Conservation (phyloP, 345 rosid genomes). For the Eucalyptus erythrocorys region DNA sequence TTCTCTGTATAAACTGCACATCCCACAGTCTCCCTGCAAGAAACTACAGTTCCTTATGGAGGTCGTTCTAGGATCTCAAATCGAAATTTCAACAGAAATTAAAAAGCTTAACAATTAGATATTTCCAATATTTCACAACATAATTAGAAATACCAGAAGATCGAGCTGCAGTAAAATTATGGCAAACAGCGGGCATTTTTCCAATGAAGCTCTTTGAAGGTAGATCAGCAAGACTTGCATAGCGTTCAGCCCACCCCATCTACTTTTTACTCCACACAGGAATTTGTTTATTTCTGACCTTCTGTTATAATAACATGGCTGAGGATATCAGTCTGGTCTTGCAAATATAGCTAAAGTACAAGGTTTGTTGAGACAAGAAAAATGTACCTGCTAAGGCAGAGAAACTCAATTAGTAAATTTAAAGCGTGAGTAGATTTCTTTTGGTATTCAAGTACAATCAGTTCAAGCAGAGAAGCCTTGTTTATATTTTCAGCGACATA, state of each 20-base stretch:
- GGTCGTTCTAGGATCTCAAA: not conserved
- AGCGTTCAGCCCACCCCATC: conserved; percentile 38
- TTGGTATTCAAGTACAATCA: conserved; percentile 19
- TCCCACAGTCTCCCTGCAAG: conserved; percentile 43
- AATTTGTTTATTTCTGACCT: conserved; percentile 22
- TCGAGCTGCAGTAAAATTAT: conserved; percentile 47
- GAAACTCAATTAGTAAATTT: conserved; percentile 28
- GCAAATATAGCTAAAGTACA: not conserved
- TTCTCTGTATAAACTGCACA: conserved; percentile 42
- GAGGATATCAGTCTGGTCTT: not conserved
- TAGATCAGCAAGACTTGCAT: conserved; percentile 39
- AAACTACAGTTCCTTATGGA: conserved; percentile 11
- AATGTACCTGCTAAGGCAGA: conserved; percentile 37
- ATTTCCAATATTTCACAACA: not conserved
- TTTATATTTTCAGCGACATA: conserved; percentile 39
- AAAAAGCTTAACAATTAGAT: not conserved
- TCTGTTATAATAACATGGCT: conserved; percentile 7
- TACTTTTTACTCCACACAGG: conserved; percentile 14
- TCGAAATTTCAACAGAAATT: not conserved
- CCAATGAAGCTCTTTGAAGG: conserved; percentile 30
- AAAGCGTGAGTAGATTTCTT: conserved; percentile 7
- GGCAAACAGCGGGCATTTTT: conserved; percentile 45
- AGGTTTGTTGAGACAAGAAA: not conserved
- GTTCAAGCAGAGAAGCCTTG: conserved; percentile 39
- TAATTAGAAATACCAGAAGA: conserved; percentile 31